These are phyloP conservation scores for Mortierella sp. DNA, from an alignment of 371 early-diverging fungal genomes.

Conservation along the genomic window DNA sequence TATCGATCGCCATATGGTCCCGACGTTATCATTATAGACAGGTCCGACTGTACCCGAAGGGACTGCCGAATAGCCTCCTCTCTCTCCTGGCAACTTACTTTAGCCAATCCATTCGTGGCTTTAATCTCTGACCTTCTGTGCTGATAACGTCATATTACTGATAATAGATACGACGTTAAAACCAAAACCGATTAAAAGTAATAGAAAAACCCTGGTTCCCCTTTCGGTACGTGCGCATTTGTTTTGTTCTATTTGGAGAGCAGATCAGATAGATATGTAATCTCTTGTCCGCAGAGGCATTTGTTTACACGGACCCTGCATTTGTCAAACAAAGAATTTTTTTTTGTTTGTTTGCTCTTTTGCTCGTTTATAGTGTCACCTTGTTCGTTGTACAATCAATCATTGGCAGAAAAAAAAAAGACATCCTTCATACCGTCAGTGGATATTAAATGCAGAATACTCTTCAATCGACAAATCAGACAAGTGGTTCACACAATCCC, in stretches of 20 bases:
- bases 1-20: too few relatives aligned
- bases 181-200: too few relatives aligned
- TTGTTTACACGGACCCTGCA: background rate
- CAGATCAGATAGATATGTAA: background rate
- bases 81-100: background rate
- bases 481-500: too few relatives aligned
- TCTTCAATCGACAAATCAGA: too few relatives aligned
- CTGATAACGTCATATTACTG: background rate
- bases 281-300: background rate
- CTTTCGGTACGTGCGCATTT: too few relatives aligned
- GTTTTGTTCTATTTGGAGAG: background rate
- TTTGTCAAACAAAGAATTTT: background rate
- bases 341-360: too few relatives aligned
- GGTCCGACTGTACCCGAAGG: background rate
- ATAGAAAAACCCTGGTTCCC: too few relatives aligned
- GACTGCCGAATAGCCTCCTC: background rate
- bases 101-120: background rate
- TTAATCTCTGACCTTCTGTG: too few relatives aligned
- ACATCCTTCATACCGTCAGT: too few relatives aligned
- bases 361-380: background rate
- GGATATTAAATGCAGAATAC: too few relatives aligned
- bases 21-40: too few relatives aligned
- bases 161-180: background rate
- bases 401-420: too few relatives aligned
- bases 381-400: background rate